Conservation (phyloP, 2,329 filamentous ascomycete species). For the Pyricularia pennisetigena region DNA sequence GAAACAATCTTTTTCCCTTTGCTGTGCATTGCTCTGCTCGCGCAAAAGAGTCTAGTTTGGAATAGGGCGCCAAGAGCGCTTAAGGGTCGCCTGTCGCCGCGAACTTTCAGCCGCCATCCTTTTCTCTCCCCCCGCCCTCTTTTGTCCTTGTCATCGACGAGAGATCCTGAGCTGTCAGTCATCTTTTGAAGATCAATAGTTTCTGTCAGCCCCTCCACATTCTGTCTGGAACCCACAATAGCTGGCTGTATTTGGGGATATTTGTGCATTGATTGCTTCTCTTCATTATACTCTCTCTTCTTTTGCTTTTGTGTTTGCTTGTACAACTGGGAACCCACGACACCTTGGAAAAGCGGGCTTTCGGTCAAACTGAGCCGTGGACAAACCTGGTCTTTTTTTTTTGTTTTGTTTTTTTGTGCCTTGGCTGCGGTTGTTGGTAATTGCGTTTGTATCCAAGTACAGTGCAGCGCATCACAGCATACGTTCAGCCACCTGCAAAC, state of each 20-base stretch:
- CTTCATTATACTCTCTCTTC: not conserved
- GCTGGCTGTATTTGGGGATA: not conserved
- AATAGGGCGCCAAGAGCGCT: conserved; percentile 4
- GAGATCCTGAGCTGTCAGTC: not conserved
- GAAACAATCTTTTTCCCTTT: not conserved
- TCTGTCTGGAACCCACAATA: not conserved
- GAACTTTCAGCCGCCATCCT: conserved; percentile 2
- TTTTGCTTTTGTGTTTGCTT: not conserved
- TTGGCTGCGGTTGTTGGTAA: not conserved
- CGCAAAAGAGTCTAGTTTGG: not conserved
- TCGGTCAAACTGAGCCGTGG: not conserved
- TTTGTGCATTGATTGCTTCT: not conserved
- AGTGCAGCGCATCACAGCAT: not conserved
- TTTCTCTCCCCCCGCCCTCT: not conserved
- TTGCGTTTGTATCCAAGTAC: not conserved
- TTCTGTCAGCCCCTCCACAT: not conserved
- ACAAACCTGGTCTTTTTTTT: not conserved
- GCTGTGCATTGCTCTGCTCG: not conserved
- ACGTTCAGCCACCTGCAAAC: not conserved
- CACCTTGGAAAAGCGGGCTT: not conserved
- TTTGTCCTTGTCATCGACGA: not conserved
- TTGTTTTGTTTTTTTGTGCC: not conserved
- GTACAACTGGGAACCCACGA: not conserved
- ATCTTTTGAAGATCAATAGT: not conserved
- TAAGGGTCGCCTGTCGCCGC: not conserved